Base-by-base conservation (phyloP, 768 basidiomycete species). In the Daedaleopsis sinensis region DNA sequence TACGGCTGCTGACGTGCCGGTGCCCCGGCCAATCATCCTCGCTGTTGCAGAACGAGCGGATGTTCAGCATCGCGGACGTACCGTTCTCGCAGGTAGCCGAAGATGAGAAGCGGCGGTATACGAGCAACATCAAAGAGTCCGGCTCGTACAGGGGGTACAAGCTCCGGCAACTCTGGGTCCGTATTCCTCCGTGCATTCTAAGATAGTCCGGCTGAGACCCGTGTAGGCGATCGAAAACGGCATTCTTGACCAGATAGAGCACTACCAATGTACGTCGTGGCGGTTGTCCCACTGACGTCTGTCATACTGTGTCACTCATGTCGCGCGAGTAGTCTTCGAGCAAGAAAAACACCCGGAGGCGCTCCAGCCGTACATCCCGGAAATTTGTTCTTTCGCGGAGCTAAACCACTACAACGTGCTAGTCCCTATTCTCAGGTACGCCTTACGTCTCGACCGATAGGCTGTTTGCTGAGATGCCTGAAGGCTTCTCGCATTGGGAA, bases 191-290 rank as follows among this genome's bases (percentile, higher is more conserved):
- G n/a, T n/a, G n/a, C n/a, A 6, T 3, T 10, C 18, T 32, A 46
- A 46, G 19, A n/a, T n/a, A n/a, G n/a, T n/a, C n/a, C 44, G 44
- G 18, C 15, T 38, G 37, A 38, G 37, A 38, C 7, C 37, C 8
- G 37, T 38, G 37, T 38, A 7, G 8, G 83, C 84, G 52, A 82
- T 89, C 48, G 84, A 83, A 37, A 80, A 79, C 11, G 87, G 87
- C 5, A 82, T 89, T 32, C 79, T 72, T 18, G 88, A 89, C 67
- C 85, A 88, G 63, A 65, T 88, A 18, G 87, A 89, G 65, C 76
- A 82, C 53, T 89, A 89, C 65, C 86, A 84, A 64, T 77, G 88
- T 89, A n/a, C 36, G 48, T 63, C 36, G 48, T 63, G 49, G 37
- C 10, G 46, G 32, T 18, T 49, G 19, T 37, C 23, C 52, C 7